A percentile compares a stretch with the other conserved stretches of the same genome.
These are phyloP conservation scores for Paraphaeosphaeria sporulosa DNA, from an alignment of 2,329 filamentous ascomycete genomes.

Conservation along the genomic window DNA sequence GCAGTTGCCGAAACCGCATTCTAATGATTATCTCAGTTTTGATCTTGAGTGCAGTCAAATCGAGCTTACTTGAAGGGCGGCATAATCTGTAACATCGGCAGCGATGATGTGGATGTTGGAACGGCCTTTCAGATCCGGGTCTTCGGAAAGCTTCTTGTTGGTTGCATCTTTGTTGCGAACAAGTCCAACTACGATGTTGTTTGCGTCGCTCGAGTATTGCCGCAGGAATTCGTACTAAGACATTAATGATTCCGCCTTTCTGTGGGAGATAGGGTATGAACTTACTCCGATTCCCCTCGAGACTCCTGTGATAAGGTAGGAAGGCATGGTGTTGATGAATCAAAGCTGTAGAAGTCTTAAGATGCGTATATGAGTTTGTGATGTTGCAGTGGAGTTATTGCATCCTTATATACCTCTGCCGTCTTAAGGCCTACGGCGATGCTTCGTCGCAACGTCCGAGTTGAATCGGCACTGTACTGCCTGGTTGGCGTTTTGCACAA, in stretches of 20 bases:
- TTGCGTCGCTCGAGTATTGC: constrained; percentile 34
- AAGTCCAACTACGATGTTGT: constrained; percentile 44
- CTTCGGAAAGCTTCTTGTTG: constrained; percentile 11
- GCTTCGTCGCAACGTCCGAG: background rate
- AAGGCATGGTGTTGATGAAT: constrained; percentile 8
- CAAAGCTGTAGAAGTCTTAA: background rate
- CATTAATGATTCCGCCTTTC: background rate
- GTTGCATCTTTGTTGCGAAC: constrained; percentile 35
- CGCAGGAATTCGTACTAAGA: constrained; percentile 39
- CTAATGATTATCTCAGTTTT: constrained; percentile 6
- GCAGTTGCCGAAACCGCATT: constrained; percentile 28
- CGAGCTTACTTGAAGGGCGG: constrained; percentile 20
- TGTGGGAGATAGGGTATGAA: background rate
- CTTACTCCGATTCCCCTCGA: constrained; percentile 14
- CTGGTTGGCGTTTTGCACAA: background rate
- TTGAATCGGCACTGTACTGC: background rate
- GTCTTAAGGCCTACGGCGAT: no score
- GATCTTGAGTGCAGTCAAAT: background rate
- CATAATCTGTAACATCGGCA: constrained; percentile 33
- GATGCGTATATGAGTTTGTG: no score
- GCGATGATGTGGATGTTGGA: constrained; percentile 31
- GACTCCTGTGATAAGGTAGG: constrained; percentile 11
- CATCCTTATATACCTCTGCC: background rate
- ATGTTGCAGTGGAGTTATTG: background rate
- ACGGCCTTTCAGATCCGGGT: background rate